Percentiles rank a stretch among this genome's conserved stretches.
These are phyloP conservation scores for Blastobotrys peoriensis DNA, from an alignment of 805 yeast genomes.

Conservation along the genomic window DNA sequence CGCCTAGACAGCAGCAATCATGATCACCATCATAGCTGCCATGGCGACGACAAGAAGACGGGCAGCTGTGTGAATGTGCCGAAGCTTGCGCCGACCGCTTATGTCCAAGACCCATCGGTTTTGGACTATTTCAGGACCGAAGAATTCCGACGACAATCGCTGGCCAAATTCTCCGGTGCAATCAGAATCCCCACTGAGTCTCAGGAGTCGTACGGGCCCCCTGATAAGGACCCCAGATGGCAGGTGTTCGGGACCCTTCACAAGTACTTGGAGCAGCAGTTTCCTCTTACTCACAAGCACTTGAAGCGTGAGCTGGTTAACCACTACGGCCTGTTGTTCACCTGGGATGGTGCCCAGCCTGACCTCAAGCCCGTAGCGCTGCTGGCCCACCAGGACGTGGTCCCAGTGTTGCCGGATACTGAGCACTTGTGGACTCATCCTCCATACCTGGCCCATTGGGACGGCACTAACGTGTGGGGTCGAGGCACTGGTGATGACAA, in stretches of 20 bases:
- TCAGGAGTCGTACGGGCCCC: constrained; percentile 44
- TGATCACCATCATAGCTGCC: no score
- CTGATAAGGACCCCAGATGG: constrained; percentile 45
- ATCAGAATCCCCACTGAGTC: constrained; percentile 59
- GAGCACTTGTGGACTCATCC: constrained; percentile 55
- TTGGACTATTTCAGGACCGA: constrained; percentile 12
- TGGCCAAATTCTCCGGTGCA: constrained; percentile 42
- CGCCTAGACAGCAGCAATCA: no score
- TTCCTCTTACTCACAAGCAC: constrained; percentile 47
- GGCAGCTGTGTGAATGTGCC: neutral
- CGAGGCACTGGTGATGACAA: constrained; percentile 78
- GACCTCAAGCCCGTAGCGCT: constrained; percentile 57
- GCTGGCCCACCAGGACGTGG: constrained; percentile 78
- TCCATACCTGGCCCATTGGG: constrained; percentile 63
- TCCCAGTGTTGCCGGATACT: constrained; percentile 61
- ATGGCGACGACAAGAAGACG: no score
- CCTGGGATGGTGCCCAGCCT: constrained; percentile 51
- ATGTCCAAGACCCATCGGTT: neutral
- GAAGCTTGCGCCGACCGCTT: neutral
- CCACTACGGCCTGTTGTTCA: constrained; percentile 55
- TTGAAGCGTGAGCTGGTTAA: constrained; percentile 52
- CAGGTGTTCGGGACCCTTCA: constrained; percentile 45
- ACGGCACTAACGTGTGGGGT: constrained; percentile 64
- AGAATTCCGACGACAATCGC: constrained; percentile 14
- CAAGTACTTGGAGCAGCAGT: constrained; percentile 44